Conservation (phyloP, 768 basidiomycete genomes). For the Pleurotus salmoneostramineus region DNA sequence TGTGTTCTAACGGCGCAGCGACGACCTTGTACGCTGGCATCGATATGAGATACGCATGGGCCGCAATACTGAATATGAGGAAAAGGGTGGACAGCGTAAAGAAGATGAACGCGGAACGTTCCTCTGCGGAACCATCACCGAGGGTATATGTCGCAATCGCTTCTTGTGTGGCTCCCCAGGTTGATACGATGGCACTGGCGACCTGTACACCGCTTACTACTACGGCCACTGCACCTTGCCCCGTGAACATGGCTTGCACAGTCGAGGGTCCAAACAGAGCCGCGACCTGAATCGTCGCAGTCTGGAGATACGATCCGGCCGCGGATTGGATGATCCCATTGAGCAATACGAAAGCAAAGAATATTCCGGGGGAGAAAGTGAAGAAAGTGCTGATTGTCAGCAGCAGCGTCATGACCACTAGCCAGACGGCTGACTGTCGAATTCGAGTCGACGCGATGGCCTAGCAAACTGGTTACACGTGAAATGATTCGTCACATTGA, state of each 20-base stretch:
- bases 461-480: slow-evolving; percentile 27
- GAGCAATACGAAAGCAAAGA: slow-evolving; percentile 64
- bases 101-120: slow-evolving; percentile 68
- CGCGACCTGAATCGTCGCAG: slow-evolving; percentile 75
- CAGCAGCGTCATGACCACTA: slow-evolving; percentile 51
- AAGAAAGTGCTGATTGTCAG: slow-evolving; percentile 68
- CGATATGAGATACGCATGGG: slow-evolving; percentile 53
- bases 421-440: slow-evolving; percentile 43
- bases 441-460: slow-evolving; percentile 56
- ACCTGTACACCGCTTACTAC: slow-evolving; percentile 78
- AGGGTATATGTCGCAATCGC: slow-evolving; percentile 16
- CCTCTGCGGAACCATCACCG: slow-evolving; percentile 48
- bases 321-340: slow-evolving; percentile 56
- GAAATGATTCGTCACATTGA: not conserved
- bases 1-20: slow-evolving; percentile 42
- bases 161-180: slow-evolving; percentile 38
- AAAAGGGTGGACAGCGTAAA: slow-evolving; percentile 70
- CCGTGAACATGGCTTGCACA: slow-evolving; percentile 75
- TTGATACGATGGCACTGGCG: slow-evolving; percentile 54
- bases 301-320: slow-evolving; percentile 73
- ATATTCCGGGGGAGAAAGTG: slow-evolving; percentile 44
- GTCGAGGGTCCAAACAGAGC: slow-evolving; percentile 72
- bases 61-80: slow-evolving; percentile 47
- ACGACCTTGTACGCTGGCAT: slow-evolving; percentile 57
- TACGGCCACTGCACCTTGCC: slow-evolving; percentile 84